Evolutionary conservation across 306 rosid genomes (phyloP), one percentile per base, ranked within the genome.

Genomic region (Geum urbanum): DNA sequence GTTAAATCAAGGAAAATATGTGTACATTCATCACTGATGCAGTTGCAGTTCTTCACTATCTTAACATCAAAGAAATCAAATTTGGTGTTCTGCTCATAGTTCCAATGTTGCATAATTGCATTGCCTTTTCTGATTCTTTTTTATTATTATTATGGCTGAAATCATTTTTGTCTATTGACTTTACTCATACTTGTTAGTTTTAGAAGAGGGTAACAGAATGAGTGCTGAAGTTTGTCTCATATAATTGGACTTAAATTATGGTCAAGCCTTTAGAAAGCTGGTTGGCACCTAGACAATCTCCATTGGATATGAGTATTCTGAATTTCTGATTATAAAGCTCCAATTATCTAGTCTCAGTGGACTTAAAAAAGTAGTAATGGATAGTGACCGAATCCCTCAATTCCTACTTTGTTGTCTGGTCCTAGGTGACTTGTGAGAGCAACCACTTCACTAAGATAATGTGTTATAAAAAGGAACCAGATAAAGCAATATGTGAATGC

Each of bases 201-300:
- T 14, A 37, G 24, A 37, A 37, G 20, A 37, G 20, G 19, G 45
- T 45, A 15, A 16, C 8, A 18, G n/a, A 14, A 9, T 37, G 9
- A 18, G 63, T 39, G 43, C 5, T 18, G 9, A 40, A 20, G 44
- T 49, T 5, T 14, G 49, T 20, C 14, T 24, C 50, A 39, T 19
- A 46, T 35, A n/a, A 47, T 67, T 66, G 58, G 45, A 22, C 48
- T 16, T 37, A 32, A 45, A 24, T 65, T 56, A 51, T 45, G 59
- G 27, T 55, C 43, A 55, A 24, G 50, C 53, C 22, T 62, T 27
- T 2, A 22, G 27, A 56, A 44, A 68, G 6, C 16, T 73, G 32
- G 66, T 63, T 19, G 61, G 13, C 55, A 57, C 59, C 65, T 54
- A 44, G 66, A 61, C 49, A 61, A 50, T 64, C 64, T 13, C 69